Base-by-base conservation (phyloP, 148 eudicot species). In the Polygonum maritimum region DNA sequence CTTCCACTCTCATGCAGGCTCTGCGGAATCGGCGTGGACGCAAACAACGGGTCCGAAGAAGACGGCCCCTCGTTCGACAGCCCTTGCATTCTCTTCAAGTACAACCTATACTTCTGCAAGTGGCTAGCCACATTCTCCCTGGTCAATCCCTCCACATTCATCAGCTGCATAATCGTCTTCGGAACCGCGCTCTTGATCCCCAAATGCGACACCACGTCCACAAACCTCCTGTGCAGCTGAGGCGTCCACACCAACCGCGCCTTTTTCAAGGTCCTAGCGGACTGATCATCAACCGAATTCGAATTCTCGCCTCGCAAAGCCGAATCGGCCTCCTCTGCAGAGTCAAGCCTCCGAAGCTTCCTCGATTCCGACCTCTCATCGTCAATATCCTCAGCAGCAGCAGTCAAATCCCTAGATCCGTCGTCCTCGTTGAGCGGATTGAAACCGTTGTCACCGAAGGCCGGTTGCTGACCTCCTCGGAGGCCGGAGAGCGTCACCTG, bases 41-140 rank as follows among this genome's bases (percentile, higher is more conserved):
- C 67, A 19, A 78, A 52, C 75, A 70, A 13, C 12, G 55, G 69
- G 19, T 71, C 75, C 16, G 69, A 51, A 13, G 75, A 54, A 21
- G 75, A 38, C 3, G 54, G 54, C 0, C 79, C 79, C 54, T 71
- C 79, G 16, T 55, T 78, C 26, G 75, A 71, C 33, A 69, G 57
- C 62, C 90, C 93, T 45, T 89, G 92, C 96, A 90, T 89, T 76
- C 97, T 87, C 89, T 94, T 94, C 79, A 92, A 74, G 69, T 95
- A 95, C 22, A 95, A 84, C 52, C 98, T 80, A 51, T 95, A 95
- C 79, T 95, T 95, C 88, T 95, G 98, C 74, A 95, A 80, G 78
- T 95, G 98, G 79, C 96, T 90, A 0, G 98, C 98, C 2, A 95
- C 98, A 76, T 95, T 95, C 73, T 95, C 98, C 14, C 98, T 67